Base-by-base conservation (phyloP, 2,329 filamentous ascomycete genomes). In the Myriosclerotinia scirpicola region DNA sequence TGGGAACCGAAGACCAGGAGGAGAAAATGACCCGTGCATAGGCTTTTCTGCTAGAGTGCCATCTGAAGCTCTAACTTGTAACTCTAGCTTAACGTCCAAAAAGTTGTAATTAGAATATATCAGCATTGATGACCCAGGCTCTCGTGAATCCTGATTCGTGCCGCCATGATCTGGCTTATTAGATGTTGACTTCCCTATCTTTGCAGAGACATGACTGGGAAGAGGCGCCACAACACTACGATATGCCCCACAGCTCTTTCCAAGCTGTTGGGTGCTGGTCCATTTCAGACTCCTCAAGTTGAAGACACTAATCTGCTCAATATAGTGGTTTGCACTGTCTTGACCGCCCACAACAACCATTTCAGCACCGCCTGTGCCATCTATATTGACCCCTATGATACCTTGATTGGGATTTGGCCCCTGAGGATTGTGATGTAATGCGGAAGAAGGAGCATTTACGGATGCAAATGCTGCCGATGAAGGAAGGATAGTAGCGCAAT, bases 71-170 rank as follows among this genome's bases (percentile, higher is more conserved):
- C 95, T 87, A 58, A 99, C 87, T 78, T 98, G 95, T 48, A 99
- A 81, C 78, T 99, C 95, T 34, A 99, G 81, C 77, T 97, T 98
- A 71, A 99, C 95, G 73, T 99, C 94, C 65, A 99, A 79, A 75
- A 99, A 99, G 78, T 99, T 98, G 79, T 99, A 99, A 77, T 99
- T 99, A 34, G 94, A 98, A 78, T 99, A 99, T 55, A 99, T 96
- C 69, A 99, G 84, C 93, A 98, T 97, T 1, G 87, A 88, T 1
- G 86, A 87, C 8, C 85, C 85, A 0, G 84, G 77, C 60, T 89
- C 86, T 40, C 82, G 81, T 5, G 81, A 77, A 70, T 88, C 85
- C 65, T 83, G 82, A 70, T 81, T 83, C 22, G 68, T 69, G 20
- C 69, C 79, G 36, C 79, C 79, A 42, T 78, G 77, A 68, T 83